Conservation (phyloP, 2,329 filamentous ascomycete genomes). For the Claviceps lovelessii region DNA sequence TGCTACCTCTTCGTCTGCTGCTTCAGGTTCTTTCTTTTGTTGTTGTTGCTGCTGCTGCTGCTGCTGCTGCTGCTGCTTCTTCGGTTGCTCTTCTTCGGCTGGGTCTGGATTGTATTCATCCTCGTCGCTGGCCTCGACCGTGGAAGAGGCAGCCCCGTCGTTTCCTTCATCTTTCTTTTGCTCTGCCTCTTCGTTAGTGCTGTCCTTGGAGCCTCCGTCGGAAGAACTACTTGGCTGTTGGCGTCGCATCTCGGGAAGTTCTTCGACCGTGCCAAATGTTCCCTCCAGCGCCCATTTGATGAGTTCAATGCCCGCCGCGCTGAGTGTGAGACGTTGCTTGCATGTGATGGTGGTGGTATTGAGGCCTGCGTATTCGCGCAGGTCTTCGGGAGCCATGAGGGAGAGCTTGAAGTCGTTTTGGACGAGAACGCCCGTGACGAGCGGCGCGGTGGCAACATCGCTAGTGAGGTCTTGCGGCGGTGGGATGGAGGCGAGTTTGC, state of each 20-base stretch:
- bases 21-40: slow-evolving; percentile 27
- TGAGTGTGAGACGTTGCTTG: slow-evolving; percentile 77
- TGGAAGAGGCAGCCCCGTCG: neutral
- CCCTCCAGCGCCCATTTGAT: slow-evolving; percentile 90
- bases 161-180: slow-evolving; percentile 20
- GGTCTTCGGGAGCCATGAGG: slow-evolving; percentile 89
- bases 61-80: neutral
- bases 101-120: slow-evolving; percentile 10
- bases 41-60: neutral
- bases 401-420: slow-evolving; percentile 97
- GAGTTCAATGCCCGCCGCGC: slow-evolving; percentile 75
- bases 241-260: slow-evolving; percentile 39
- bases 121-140: slow-evolving; percentile 10
- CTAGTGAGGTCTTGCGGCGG: slow-evolving; percentile 39
- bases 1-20: slow-evolving; percentile 51
- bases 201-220: slow-evolving; percentile 19
- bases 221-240: slow-evolving; percentile 13
- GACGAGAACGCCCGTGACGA: slow-evolving; percentile 82
- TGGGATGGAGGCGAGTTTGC: slow-evolving; percentile 71
- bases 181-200: slow-evolving; percentile 15
- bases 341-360: slow-evolving; percentile 91
- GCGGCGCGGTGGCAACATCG: slow-evolving; percentile 23
- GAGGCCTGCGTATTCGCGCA: slow-evolving; percentile 91
- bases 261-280: slow-evolving; percentile 78
- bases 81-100: slow-evolving; percentile 8